phyloP scores from a whole-genome alignment of 768 basidiomycete genomes.

The Amanita rubescens region DNA sequence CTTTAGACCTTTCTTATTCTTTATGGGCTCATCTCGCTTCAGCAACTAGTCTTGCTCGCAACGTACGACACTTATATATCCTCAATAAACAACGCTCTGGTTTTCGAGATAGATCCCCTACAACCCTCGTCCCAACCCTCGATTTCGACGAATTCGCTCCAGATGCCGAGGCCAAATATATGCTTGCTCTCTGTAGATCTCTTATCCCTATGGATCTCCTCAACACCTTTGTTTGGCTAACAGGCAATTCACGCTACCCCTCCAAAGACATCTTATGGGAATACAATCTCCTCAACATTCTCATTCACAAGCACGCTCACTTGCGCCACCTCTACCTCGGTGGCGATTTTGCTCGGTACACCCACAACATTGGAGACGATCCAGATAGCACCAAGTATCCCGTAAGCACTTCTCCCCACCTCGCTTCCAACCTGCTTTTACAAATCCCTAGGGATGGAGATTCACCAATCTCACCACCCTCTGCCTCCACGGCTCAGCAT shows the following conservation, averaged over 20 bases:
- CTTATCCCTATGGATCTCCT: conserved; percentile 35
- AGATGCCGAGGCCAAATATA: conserved; percentile 23
- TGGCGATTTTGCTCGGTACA: conserved; percentile 34
- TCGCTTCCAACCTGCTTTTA: background rate
- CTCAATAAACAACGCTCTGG: too few species aligned
- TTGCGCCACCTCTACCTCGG: conserved; percentile 29
- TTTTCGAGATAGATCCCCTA: too few species aligned
- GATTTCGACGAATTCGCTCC: conserved; percentile 14
- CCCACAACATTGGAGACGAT: conserved; percentile 21
- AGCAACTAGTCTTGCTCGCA: conserved; percentile 40
- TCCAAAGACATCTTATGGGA: conserved; percentile 30
- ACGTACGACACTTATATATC: conserved; percentile 40
- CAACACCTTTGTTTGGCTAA: conserved; percentile 37
- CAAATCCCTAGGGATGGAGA: conserved; percentile 21
- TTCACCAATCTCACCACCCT: conserved; percentile 22
- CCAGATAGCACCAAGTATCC: conserved; percentile 29
- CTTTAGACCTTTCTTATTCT: conserved; percentile 30
- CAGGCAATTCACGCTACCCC: conserved; percentile 21
- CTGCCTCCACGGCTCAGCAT: conserved; percentile 22
- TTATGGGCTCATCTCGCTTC: conserved; percentile 47
- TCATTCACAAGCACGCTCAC: conserved; percentile 17
- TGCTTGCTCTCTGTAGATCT: conserved; percentile 30
- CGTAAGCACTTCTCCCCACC: conserved; percentile 18
- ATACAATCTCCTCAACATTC: conserved; percentile 28
- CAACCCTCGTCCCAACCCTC: conserved; percentile 24